Conservation (phyloP, 2,329 filamentous ascomycete genomes). For the Helicocarpus griseus region DNA sequence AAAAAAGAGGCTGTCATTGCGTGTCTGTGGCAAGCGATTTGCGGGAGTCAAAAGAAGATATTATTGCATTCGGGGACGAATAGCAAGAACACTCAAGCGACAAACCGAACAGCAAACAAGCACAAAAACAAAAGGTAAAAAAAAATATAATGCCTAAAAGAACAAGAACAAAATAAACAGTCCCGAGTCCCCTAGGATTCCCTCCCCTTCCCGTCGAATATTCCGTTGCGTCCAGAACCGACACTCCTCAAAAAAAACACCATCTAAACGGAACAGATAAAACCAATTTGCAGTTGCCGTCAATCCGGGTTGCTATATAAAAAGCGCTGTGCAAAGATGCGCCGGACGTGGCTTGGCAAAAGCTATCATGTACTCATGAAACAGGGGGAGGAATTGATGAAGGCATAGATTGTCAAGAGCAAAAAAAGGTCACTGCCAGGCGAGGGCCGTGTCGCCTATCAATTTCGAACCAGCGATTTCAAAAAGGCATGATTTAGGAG, state of each 20-base stretch:
- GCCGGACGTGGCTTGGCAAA: neutral
- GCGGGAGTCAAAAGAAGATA: neutral
- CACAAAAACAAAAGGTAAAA: neutral
- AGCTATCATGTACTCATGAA: constrained; percentile 5
- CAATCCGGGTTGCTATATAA: neutral
- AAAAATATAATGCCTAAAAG: neutral
- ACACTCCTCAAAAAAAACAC: neutral
- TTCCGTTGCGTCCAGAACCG: neutral
- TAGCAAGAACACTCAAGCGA: neutral
- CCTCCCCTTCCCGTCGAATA: neutral
- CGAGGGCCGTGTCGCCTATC: neutral
- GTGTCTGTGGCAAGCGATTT: neutral
- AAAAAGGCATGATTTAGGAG: constrained; percentile 34
- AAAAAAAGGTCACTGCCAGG: neutral
- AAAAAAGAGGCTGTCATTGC: too few species aligned
- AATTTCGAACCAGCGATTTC: neutral
- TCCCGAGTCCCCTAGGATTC: neutral
- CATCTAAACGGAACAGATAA: neutral
- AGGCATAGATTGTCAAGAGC: neutral
- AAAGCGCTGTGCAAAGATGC: neutral
- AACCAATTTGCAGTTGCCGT: neutral
- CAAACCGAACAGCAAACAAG: neutral
- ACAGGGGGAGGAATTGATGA: neutral
- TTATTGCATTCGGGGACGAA: neutral
- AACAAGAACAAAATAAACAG: neutral